Evolutionary conservation across 306 rosid genomes (phyloP).

Genomic region (Medicago truncatula): DNA sequence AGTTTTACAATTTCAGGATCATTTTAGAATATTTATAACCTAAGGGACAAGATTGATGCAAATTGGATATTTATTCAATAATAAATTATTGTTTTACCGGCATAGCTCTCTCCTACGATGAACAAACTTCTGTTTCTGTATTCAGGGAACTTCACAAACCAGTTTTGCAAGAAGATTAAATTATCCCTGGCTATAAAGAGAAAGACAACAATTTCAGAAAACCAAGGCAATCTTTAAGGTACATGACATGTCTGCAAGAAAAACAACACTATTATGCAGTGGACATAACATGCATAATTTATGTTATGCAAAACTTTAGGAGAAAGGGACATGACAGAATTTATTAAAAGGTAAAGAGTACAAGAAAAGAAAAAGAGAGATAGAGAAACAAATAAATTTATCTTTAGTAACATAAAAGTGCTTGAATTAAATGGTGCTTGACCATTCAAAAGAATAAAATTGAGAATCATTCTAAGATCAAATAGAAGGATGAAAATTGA

Average conservation of each 20-base stretch:
- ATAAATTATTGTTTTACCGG: constrained; percentile 52
- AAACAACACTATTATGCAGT: constrained; percentile 35
- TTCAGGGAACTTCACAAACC: constrained; percentile 71
- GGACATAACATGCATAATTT: constrained; percentile 43
- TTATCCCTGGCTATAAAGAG: constrained; percentile 69
- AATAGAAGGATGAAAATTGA: constrained; percentile 7
- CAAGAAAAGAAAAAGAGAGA: constrained; percentile 30
- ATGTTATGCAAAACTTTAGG: constrained; percentile 44
- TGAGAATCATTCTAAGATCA: constrained; percentile 22
- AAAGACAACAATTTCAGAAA: constrained; percentile 44
- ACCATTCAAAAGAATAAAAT: constrained; percentile 32
- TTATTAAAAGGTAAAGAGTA: constrained; percentile 43
- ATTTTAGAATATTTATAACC: too few relatives aligned
- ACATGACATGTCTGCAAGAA: not conserved
- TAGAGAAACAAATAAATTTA: not conserved
- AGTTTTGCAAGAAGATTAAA: constrained; percentile 64
- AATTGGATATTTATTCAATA: not conserved
- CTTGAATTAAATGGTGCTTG: constrained; percentile 2
- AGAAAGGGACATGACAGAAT: constrained; percentile 38
- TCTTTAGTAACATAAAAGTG: not conserved
- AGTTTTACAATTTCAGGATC: too few relatives aligned
- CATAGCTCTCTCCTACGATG: constrained; percentile 79
- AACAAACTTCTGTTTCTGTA: constrained; percentile 64
- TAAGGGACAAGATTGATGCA: too few relatives aligned
- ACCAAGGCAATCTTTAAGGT: constrained; percentile 27